A percentile compares a stretch with the other conserved stretches of the same genome.
Conservation (phyloP, 345 rosid genomes). For the Corchorus olitorius region DNA sequence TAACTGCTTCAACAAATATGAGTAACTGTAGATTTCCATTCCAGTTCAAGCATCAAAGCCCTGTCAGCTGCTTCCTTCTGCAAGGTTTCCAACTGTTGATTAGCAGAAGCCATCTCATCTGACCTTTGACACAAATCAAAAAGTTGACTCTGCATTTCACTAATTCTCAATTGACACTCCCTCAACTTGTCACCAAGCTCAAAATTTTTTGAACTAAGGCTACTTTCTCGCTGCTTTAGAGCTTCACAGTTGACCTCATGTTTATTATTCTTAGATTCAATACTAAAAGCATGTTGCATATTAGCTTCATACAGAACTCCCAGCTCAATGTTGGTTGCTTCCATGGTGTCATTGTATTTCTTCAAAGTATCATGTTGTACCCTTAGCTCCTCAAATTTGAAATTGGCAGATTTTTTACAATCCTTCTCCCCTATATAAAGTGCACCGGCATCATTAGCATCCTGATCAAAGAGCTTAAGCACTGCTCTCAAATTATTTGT, state of each 20-base stretch:
- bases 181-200: slow-evolving; percentile 49
- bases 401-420: slow-evolving; percentile 35
- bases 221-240: slow-evolving; percentile 41
- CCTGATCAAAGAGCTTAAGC: slow-evolving; percentile 52
- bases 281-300: slow-evolving; percentile 50
- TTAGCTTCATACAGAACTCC: slow-evolving; percentile 59
- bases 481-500: slow-evolving; percentile 51
- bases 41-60: too few relatives aligned
- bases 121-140: slow-evolving; percentile 50
- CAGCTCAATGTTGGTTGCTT: slow-evolving; percentile 60
- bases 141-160: slow-evolving; percentile 61
- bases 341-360: slow-evolving; percentile 49
- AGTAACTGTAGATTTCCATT: slow-evolving; percentile 45
- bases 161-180: slow-evolving; percentile 40
- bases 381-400: slow-evolving; percentile 43
- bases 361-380: slow-evolving; percentile 48
- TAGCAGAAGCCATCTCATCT: slow-evolving; percentile 41
- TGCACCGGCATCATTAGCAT: slow-evolving; percentile 46
- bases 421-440: slow-evolving; percentile 46
- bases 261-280: too few relatives aligned
- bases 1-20: slow-evolving; percentile 52
- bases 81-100: slow-evolving; percentile 53
- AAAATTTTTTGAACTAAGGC: slow-evolving; percentile 49
- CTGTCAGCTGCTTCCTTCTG: slow-evolving; percentile 54
- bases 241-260: slow-evolving; percentile 51